Evolutionary conservation across 805 yeast species (phyloP), one percentile per base, ranked within the genome.

Genomic region (Starmerella tilneyi): DNA sequence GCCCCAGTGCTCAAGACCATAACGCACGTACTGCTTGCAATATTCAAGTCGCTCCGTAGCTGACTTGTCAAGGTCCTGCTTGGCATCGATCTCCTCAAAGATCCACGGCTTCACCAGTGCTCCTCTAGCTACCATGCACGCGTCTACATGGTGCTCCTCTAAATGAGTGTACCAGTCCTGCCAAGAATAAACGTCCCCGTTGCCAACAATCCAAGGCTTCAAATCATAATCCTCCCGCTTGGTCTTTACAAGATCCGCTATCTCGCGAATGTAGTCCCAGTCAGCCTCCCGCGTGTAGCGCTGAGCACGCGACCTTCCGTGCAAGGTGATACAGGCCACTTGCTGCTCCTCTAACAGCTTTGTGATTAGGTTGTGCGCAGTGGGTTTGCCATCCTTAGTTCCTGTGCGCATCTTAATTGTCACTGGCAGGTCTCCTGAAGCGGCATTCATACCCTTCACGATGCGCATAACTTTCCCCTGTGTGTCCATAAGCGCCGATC

Each of bases 91-190:
- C 65, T 92, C 99, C 67, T 92, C 96, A 56, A 89, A 92, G 42
- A 92, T 84, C 99, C 99, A 92, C 28, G 99, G 99, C 65, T 92
- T 92, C 61, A 92, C 88, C 53, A 92, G 73, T 2, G 97, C 97
- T 45, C 97, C 98, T 59, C 99, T 75, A 3, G 97, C 98, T 44
- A 92, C 84, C 96, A 94, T 92, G 15, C 86, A 94, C 24, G 92
- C 78, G 65, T 92, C 98, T 47, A 89, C 78, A 19, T 82, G 81
- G 24, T 74, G 74, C 39, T 77, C 73, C 15, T 67, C 67, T 33
- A 79, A 69, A 9, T 81, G 86, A 27, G 69, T 71, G 62, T 84
- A 74, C 94, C 95, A 92, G 60, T 92, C 97, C 57, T 82, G 82
- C 66, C 74, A 77, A 16, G 84, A 80, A 67, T 71, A 88, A 38